Percentiles rank a stretch among this genome's conserved stretches.
Conservation (phyloP, 2,329 filamentous ascomycete species). For the Epichloe brachyelytri region DNA sequence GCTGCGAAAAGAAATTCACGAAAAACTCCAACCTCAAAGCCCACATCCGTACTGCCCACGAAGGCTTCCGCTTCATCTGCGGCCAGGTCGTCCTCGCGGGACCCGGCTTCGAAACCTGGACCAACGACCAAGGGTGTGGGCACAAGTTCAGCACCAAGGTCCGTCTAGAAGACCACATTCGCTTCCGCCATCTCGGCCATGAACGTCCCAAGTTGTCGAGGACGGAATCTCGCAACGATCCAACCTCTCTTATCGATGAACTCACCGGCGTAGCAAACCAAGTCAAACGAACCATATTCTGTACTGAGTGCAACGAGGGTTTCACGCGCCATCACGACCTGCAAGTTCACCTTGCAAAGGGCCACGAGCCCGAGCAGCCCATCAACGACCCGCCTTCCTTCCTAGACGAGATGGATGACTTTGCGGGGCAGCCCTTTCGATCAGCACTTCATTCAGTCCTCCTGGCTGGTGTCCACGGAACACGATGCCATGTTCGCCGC, state of each 20-base stretch:
- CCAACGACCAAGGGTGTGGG: constrained; percentile 56
- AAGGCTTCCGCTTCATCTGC: constrained; percentile 68
- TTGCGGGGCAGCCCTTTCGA: constrained; percentile 10
- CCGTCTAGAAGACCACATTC: constrained; percentile 71
- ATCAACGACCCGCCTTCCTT: constrained; percentile 12
- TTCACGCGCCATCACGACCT: constrained; percentile 40
- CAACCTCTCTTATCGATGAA: constrained; percentile 26
- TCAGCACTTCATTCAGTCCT: constrained; percentile 7
- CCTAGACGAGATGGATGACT: constrained; percentile 11
- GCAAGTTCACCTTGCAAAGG: constrained; percentile 29
- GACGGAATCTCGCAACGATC: constrained; percentile 6
- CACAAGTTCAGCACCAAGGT: constrained; percentile 64
- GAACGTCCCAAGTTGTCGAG: constrained; percentile 27
- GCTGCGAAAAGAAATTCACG: constrained; percentile 67
- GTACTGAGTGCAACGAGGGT: constrained; percentile 30
- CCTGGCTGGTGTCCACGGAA: constrained; percentile 13
- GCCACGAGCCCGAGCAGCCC: constrained; percentile 8
- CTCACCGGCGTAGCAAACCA: constrained; percentile 28
- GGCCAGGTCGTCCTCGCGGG: constrained; percentile 50
- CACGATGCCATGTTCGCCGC: constrained; percentile 24
- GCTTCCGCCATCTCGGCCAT: constrained; percentile 61
- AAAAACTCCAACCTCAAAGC: constrained; percentile 71
- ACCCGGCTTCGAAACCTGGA: constrained; percentile 50
- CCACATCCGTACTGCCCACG: constrained; percentile 66
- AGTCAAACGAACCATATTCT: constrained; percentile 30